Evolutionary conservation across 2,329 filamentous ascomycete species (phyloP), one percentile per base, ranked within the genome.

Genomic region (Lasiodiplodia citricola): DNA sequence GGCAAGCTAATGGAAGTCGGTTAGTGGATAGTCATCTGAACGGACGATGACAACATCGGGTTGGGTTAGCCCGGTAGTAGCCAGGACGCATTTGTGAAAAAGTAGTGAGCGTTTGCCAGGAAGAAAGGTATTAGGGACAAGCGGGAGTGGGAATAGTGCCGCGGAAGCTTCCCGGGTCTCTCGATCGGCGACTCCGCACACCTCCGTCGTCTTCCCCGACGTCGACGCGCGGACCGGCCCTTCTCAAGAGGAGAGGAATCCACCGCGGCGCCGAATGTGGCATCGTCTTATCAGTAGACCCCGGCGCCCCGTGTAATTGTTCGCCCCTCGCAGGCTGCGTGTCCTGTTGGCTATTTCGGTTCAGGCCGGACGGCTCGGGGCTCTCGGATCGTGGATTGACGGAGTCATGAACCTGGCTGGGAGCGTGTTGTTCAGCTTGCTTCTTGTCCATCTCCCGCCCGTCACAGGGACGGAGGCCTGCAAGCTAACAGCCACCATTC

Each of bases 191-290:
- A 57, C 35, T 44, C 38, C 58, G 57, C 58, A 50, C 16, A 25
- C 25, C 25, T 14, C 50, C 25, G 44, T n/a, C n/a, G 10, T 35
- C 41, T 35, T 21, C 58, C 58, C 58, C 58, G 41, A n/a, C 41
- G 41, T 47, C 44, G 41, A 63, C 58, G 58, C 58, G 41, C 58
- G 58, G 58, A 63, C 58, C 58, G 58, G 58, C 58, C 58, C 58
- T 63, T 51, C 41, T 50, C 7, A 11, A 14, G 25, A 28, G 25
- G 23, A 44, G 18, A 23, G 16, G n/a, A 23, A n/a, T 16, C 35
- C 35, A 28, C 37, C 16, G 11, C 13, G 23, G 13, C n/a, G 6
- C 60, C 47, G 31, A 31, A 52, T 64, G 18, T 8, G 60, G 60
- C 28, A 64, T 52, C 60, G 60, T 31, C 60, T 64, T 64, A 64